Conservation (phyloP, 176 grass and related monocot genomes). For the Aegilops sharonensis region DNA sequence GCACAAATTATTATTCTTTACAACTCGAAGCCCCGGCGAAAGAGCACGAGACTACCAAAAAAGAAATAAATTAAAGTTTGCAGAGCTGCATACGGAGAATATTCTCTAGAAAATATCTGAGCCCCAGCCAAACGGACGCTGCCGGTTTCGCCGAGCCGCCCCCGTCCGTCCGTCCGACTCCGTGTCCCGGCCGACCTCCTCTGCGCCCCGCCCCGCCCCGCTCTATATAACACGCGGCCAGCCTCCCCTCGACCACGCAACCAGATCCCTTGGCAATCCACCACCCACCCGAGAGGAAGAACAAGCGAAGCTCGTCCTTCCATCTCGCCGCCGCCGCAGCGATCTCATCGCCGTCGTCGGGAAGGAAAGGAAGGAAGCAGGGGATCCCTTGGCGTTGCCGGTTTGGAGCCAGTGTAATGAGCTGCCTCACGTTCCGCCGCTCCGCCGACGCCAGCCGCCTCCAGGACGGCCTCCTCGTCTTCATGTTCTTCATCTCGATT, state of each 20-base stretch:
- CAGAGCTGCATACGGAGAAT: background rate
- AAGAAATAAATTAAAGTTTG: no score
- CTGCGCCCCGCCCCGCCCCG: background rate
- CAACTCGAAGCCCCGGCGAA: no score
- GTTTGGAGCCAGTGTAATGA: slow-evolving; percentile 62
- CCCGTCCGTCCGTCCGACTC: background rate
- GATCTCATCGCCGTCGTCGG: no score
- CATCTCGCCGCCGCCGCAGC: no score
- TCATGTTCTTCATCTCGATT: slow-evolving; percentile 66
- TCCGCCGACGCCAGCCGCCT: slow-evolving; percentile 46
- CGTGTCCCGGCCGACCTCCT: slow-evolving; percentile 16
- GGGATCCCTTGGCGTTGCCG: slow-evolving; percentile 31
- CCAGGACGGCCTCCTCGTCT: slow-evolving; percentile 69
- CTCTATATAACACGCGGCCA: no score
- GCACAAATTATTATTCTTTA: no score
- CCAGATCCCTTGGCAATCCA: no score
- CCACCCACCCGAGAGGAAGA: no score
- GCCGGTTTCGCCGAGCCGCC: background rate
- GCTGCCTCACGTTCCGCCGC: slow-evolving; percentile 49
- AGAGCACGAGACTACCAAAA: no score
- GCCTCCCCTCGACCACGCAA: no score
- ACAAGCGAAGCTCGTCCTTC: no score
- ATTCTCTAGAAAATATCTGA: background rate
- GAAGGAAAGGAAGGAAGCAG: background rate
- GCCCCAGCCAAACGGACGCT: background rate